A percentile compares a stretch with the other conserved stretches of the same genome.
phyloP scores from a whole-genome alignment of 2,329 filamentous ascomycete species.

The Penicillium fuscoglaucum region DNA sequence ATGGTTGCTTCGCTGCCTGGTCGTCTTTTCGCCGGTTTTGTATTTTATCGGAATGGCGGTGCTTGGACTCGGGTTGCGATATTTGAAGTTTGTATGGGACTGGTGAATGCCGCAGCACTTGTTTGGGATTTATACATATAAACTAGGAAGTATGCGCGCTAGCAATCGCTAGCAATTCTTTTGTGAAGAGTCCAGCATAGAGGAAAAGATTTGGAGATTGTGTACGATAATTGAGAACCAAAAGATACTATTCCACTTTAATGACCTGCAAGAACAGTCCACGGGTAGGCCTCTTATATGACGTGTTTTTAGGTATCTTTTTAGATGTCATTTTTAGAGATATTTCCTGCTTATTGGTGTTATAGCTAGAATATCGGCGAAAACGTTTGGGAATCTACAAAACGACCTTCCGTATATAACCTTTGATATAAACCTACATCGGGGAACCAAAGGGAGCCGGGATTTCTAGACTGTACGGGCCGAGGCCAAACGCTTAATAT shows the following conservation, averaged over 20 bases:
- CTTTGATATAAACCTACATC: neutral
- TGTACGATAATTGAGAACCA: neutral
- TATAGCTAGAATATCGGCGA: too few relatives aligned
- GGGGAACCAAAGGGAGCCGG: neutral
- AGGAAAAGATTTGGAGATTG: neutral
- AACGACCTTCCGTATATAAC: too few relatives aligned
- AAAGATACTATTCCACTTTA: neutral
- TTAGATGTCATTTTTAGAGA: too few relatives aligned
- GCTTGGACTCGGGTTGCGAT: constrained; percentile 2
- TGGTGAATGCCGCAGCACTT: constrained; percentile 2
- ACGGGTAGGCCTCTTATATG: too few relatives aligned
- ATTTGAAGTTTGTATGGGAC: constrained; percentile 5
- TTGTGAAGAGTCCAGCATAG: neutral
- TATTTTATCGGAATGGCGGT: constrained; percentile 8
- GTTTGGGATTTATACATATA: constrained; percentile 3
- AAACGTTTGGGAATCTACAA: too few relatives aligned
- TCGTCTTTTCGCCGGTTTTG: constrained; percentile 9
- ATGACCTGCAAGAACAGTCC: too few relatives aligned
- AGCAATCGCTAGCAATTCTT: neutral
- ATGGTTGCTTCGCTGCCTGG: constrained; percentile 12
- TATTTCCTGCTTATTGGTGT: too few relatives aligned
- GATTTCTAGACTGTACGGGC: neutral
- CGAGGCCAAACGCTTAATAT: neutral
- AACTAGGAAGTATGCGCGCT: neutral
- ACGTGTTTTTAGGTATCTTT: too few relatives aligned